phyloP scores from a whole-genome alignment of 2,329 filamentous ascomycete species.

The Aureobasidium sp. region DNA sequence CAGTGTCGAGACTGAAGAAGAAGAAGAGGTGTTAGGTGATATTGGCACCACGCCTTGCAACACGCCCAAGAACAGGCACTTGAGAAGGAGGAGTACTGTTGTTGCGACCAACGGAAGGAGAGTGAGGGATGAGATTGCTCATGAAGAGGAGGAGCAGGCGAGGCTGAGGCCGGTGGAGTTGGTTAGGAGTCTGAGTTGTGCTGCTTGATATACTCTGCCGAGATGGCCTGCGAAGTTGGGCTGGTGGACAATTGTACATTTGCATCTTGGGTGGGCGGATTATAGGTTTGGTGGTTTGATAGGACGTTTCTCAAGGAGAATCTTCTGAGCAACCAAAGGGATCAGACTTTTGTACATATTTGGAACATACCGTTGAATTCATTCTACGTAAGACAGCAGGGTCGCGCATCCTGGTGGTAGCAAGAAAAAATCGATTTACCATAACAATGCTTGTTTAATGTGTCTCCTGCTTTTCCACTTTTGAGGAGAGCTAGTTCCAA shows the following conservation, averaged over 20 bases:
- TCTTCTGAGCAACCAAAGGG: background rate
- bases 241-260: background rate
- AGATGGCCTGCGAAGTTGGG: background rate
- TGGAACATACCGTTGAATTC: background rate
- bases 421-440: background rate
- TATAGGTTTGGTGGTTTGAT: background rate
- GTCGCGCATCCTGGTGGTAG: background rate
- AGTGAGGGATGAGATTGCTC: background rate
- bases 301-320: background rate
- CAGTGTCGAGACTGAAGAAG: background rate
- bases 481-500: background rate
- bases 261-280: too few species aligned
- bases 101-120: background rate
- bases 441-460: background rate
- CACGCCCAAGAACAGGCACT: background rate
- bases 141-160: background rate
- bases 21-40: background rate
- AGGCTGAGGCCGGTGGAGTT: slow-evolving; percentile 1
- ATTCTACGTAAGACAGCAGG: background rate
- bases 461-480: background rate
- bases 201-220: background rate
- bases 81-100: slow-evolving; percentile 8
- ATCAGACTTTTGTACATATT: background rate
- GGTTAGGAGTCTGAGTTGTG: slow-evolving; percentile 12
- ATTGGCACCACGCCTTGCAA: background rate